Percentiles rank a stretch among this genome's conserved stretches.
phyloP scores from a whole-genome alignment of 1,284 basidiomycete species.

The Irpex sp. region DNA sequence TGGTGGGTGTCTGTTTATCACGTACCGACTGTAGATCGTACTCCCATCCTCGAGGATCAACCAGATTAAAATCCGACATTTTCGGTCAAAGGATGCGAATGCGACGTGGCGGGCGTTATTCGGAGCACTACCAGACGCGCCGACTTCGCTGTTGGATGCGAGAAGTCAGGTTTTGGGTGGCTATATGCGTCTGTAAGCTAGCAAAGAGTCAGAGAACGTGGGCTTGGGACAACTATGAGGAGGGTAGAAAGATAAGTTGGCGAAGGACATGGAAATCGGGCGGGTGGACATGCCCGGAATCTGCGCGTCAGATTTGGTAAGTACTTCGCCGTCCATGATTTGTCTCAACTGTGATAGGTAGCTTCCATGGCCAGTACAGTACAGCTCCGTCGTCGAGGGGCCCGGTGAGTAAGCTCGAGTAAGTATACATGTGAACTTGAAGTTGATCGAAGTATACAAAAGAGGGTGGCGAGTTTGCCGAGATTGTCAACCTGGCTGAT shows the following conservation, averaged over 20 bases:
- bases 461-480: background rate
- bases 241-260: background rate
- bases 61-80: conserved; percentile 69
- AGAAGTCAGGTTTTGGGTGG: background rate
- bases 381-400: too few relatives aligned
- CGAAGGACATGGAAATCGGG: background rate
- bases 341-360: too few relatives aligned
- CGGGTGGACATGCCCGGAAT: background rate
- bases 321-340: too few relatives aligned
- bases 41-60: conserved; percentile 78
- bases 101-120: background rate
- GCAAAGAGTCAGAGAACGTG: background rate
- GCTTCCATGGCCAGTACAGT: too few relatives aligned
- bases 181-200: background rate
- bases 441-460: background rate
- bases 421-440: too few relatives aligned
- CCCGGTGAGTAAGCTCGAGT: too few relatives aligned
- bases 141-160: background rate
- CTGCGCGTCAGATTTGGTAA: background rate
- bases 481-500: background rate
- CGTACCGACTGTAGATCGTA: conserved; percentile 81
- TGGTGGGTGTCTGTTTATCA: conserved; percentile 9
- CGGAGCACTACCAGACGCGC: background rate
- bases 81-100: background rate
- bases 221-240: too few relatives aligned